Evolutionary conservation across 1,139 yeast genomes (phyloP).

Genomic region (Candida sanyaensis): DNA sequence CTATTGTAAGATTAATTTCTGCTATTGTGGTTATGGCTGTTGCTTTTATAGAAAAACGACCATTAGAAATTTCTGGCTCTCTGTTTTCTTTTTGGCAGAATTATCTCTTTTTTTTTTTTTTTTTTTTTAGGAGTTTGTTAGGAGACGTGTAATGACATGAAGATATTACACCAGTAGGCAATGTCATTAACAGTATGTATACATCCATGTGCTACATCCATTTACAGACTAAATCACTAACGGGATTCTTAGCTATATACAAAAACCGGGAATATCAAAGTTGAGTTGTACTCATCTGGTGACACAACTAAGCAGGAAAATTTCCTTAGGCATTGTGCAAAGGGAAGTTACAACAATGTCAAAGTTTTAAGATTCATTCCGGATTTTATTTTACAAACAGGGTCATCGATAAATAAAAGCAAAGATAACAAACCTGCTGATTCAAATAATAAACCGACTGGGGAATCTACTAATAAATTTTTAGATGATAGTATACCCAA

Average conservation of each 20-base stretch:
- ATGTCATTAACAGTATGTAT: conserved; percentile 22
- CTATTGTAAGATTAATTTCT: background rate
- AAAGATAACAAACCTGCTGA: conserved; percentile 26
- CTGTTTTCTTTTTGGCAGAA: background rate
- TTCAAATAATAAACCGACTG: background rate
- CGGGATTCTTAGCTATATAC: conserved; percentile 18
- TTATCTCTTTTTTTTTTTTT: background rate
- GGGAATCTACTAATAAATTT: background rate
- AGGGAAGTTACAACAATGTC: conserved; percentile 42
- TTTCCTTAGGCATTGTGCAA: conserved; percentile 47
- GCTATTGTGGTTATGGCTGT: no score
- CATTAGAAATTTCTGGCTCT: no score
- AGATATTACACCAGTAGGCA: background rate
- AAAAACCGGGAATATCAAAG: conserved; percentile 21
- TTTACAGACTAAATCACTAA: background rate
- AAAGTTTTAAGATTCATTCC: conserved; percentile 44
- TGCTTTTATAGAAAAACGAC: background rate
- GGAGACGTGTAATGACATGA: background rate
- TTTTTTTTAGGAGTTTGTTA: background rate
- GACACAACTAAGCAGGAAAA: conserved; percentile 18
- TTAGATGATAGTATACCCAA: background rate
- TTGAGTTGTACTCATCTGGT: conserved; percentile 17
- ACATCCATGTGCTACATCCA: background rate
- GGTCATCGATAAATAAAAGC: conserved; percentile 52
- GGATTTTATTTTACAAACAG: conserved; percentile 49